These are phyloP conservation scores for Leccinum fuscescens DNA, from an alignment of 1,284 basidiomycete genomes.

Conservation along the genomic window DNA sequence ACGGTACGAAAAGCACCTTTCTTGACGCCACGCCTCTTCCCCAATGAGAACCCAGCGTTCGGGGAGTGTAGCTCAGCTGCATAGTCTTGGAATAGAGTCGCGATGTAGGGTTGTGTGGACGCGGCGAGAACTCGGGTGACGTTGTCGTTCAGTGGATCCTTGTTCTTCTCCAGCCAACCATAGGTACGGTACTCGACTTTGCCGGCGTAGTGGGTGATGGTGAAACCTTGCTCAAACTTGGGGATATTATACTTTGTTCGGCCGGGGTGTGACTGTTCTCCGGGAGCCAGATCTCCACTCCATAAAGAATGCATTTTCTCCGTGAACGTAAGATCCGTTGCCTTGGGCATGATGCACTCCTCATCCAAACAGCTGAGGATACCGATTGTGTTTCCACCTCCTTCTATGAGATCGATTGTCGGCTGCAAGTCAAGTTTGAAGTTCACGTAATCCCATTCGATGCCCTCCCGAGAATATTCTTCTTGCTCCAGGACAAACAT, in stretches of 20 bases:
- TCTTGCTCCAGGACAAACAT: conserved; percentile 99
- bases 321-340: conserved; percentile 93
- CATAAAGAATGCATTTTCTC: conserved; percentile 84
- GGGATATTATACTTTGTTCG: conserved; percentile 83
- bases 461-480: conserved; percentile 95
- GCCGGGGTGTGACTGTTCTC: conserved; percentile 68
- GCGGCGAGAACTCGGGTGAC: conserved; percentile 85
- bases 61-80: conserved; percentile 37
- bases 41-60: conserved; percentile 46
- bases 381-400: conserved; percentile 72
- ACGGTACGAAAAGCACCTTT: conserved; percentile 98
- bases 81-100: conserved; percentile 84
- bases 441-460: conserved; percentile 99
- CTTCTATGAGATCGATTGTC: conserved; percentile 97
- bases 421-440: conserved; percentile 98
- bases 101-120: conserved; percentile 83
- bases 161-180: conserved; percentile 99
- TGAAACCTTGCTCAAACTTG: conserved; percentile 92
- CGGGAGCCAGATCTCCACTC: conserved; percentile 47
- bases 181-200: conserved; percentile 96
- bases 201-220: conserved; percentile 95
- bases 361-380: conserved; percentile 95
- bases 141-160: conserved; percentile 98
- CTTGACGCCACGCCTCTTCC: conserved; percentile 81
- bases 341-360: conserved; percentile 99